Conservation (phyloP, 23 red algal species). For the Cyanidioschyzon merolae region DNA sequence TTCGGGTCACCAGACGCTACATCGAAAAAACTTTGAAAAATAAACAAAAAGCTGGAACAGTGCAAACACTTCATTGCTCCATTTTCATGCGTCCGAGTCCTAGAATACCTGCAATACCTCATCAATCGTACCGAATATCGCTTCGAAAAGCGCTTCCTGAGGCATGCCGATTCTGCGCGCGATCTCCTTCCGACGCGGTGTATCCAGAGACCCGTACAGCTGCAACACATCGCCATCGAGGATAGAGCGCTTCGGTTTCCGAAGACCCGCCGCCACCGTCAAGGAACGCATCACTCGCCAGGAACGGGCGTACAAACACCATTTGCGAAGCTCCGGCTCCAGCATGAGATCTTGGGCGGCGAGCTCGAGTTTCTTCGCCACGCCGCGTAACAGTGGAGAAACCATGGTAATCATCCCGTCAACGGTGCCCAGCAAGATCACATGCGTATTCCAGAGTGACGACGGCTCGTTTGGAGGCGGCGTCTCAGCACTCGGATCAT, state of each 20-base stretch:
- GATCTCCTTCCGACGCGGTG: slow-evolving; percentile 11
- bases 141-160: not conserved
- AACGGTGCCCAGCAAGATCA: not conserved
- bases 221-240: slow-evolving; percentile 10
- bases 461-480: not conserved
- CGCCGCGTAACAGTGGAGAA: not conserved
- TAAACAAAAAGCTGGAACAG: too few relatives aligned
- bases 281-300: not conserved
- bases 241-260: not conserved
- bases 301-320: not conserved
- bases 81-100: too few relatives aligned
- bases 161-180: slow-evolving; percentile 7
- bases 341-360: not conserved
- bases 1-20: too few relatives aligned
- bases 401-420: not conserved
- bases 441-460: not conserved
- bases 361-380: not conserved
- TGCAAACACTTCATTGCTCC: too few relatives aligned
- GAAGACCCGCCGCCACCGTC: not conserved
- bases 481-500: not conserved
- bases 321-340: not conserved
- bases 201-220: not conserved
- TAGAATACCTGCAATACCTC: not conserved
- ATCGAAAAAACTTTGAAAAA: too few relatives aligned
- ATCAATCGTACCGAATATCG: not conserved